phyloP scores from a whole-genome alignment of 306 rosid genomes.

The Trifolium fragiferum region DNA sequence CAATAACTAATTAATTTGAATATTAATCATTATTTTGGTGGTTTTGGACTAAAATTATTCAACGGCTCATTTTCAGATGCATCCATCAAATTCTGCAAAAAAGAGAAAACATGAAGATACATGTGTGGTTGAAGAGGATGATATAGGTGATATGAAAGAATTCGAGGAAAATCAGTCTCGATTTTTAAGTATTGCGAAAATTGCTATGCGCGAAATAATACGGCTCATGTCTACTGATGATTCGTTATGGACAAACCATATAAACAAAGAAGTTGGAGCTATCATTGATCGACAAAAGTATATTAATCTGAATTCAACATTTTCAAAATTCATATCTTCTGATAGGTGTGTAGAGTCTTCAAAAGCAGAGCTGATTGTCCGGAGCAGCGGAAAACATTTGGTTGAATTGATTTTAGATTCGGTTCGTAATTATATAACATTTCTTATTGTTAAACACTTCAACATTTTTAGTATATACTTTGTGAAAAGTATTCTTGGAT shows the following conservation, averaged over 20 bases:
- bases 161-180: too few species aligned
- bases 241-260: background rate
- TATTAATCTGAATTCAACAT: background rate
- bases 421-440: conserved; percentile 24
- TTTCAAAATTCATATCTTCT: background rate
- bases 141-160: background rate
- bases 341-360: conserved; percentile 54
- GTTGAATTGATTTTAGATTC: conserved; percentile 58
- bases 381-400: conserved; percentile 47
- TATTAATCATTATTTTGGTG: too few species aligned
- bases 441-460: background rate
- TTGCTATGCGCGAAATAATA: too few species aligned
- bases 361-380: conserved; percentile 50
- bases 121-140: background rate
- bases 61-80: too few species aligned
- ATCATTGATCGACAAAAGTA: background rate
- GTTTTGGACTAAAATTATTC: too few species aligned
- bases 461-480: background rate
- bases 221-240: background rate
- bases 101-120: background rate
- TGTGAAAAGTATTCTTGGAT: background rate
- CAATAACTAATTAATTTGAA: too few species aligned
- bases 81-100: background rate
- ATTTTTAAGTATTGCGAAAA: too few species aligned
- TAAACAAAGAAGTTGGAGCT: background rate